These are phyloP conservation scores for Solanum hybrid DNA, from an alignment of 305 asterid genomes.

Conservation along the genomic window DNA sequence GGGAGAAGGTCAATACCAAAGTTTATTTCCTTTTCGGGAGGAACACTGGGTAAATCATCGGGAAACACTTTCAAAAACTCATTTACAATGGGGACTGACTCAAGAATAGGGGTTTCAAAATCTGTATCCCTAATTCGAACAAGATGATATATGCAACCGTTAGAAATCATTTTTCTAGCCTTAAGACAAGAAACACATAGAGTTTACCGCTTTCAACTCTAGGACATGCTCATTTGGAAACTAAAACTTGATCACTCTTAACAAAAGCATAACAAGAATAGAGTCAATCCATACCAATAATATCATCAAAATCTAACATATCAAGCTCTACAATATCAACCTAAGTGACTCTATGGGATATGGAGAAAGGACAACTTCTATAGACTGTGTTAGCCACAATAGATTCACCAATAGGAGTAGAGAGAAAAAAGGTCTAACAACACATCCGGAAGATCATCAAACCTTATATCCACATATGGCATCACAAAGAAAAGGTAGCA, in stretches of 20 bases:
- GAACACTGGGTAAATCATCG: not conserved
- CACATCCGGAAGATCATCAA: not conserved
- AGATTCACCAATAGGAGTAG: not conserved
- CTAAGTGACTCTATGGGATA: not conserved
- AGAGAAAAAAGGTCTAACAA: not conserved
- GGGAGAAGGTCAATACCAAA: too few species aligned
- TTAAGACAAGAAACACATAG: not conserved
- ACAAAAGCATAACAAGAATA: not conserved
- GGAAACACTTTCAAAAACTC: not conserved
- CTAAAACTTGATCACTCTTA: not conserved
- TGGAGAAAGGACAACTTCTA: not conserved
- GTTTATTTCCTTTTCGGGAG: too few species aligned
- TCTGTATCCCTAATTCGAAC: not conserved
- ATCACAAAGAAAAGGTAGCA: not conserved
- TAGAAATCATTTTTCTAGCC: not conserved
- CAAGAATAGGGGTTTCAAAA: not conserved
- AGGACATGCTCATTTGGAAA: not conserved
- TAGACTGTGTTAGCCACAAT: not conserved
- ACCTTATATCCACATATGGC: not conserved
- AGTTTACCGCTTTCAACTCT: not conserved
- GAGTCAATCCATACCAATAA: not conserved
- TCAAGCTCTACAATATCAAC: not conserved
- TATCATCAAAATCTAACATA: not conserved
- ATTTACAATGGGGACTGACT: not conserved
- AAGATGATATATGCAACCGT: not conserved